Conservation (phyloP, 2,329 filamentous ascomycete genomes). For the Colletotrichum sp. region DNA sequence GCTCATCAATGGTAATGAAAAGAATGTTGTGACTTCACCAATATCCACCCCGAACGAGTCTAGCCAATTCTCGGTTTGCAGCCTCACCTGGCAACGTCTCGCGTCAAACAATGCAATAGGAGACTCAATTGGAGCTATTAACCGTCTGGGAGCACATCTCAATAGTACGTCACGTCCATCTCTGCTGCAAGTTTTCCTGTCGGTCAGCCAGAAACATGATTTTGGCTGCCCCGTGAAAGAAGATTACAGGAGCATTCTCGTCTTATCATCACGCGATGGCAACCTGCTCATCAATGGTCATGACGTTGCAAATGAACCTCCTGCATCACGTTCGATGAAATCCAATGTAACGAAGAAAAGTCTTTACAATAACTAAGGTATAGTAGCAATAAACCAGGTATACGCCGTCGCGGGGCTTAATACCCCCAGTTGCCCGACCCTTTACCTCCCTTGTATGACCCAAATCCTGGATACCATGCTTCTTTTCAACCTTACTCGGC, state of each 20-base stretch:
- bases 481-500: slow-evolving; percentile 60
- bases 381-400: background rate
- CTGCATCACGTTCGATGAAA: background rate
- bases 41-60: background rate
- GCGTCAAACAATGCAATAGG: background rate
- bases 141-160: background rate
- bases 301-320: background rate
- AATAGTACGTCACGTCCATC: background rate
- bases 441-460: slow-evolving; percentile 5
- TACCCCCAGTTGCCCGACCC: slow-evolving; percentile 13
- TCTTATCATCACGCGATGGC: background rate
- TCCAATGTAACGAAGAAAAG: background rate
- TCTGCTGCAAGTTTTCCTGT: background rate
- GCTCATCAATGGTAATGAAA: background rate
- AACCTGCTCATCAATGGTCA: background rate
- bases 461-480: slow-evolving; percentile 4
- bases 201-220: background rate
- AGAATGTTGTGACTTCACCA: background rate
- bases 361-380: background rate
- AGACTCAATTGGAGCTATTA: background rate
- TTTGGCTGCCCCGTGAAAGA: background rate
- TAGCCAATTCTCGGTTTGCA: background rate
- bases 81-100: background rate
- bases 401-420: slow-evolving; percentile 10
- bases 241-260: background rate